These are phyloP conservation scores for Senna siamea DNA, from an alignment of 306 rosid species.

Conservation along the genomic window DNA sequence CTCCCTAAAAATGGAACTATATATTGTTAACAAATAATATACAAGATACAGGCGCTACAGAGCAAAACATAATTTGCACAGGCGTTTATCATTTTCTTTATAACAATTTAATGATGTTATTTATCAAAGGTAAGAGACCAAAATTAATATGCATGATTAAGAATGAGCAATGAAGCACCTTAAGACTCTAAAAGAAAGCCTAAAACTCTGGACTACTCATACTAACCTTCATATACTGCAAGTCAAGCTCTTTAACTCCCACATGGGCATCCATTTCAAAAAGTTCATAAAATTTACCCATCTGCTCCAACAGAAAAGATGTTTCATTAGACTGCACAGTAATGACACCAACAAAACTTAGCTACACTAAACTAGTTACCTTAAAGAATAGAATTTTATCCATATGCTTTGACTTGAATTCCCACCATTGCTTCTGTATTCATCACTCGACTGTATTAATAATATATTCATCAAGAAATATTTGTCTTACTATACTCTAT, in stretches of 20 bases:
- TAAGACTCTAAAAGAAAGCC: conserved; percentile 20
- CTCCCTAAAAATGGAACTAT: conserved; percentile 65
- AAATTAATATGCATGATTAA: background rate
- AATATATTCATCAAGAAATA: conserved; percentile 21
- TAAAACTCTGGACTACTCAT: conserved; percentile 29
- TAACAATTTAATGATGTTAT: background rate
- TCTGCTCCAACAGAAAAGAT: conserved; percentile 55
- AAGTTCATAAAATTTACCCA: conserved; percentile 96
- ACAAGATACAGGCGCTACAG: conserved; percentile 3
- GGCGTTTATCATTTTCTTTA: background rate
- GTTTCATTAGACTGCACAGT: conserved; percentile 35
- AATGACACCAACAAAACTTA: conserved; percentile 34
- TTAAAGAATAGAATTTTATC: conserved; percentile 94
- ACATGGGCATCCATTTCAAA: conserved; percentile 97
- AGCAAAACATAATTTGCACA: too few relatives aligned
- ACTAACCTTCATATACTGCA: conserved; percentile 91
- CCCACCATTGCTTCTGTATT: conserved; percentile 98
- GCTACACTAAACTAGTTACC: conserved; percentile 48
- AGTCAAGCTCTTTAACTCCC: conserved; percentile 82
- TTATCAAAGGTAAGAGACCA: background rate
- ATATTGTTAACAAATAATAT: conserved; percentile 26
- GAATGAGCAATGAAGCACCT: background rate
- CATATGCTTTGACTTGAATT: conserved; percentile 94
- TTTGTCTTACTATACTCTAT: conserved; percentile 16
- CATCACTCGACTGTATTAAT: conserved; percentile 37